Evolutionary conservation across 2,329 filamentous ascomycete genomes (phyloP).

Genomic region (Pseudopithomyces maydicus): DNA sequence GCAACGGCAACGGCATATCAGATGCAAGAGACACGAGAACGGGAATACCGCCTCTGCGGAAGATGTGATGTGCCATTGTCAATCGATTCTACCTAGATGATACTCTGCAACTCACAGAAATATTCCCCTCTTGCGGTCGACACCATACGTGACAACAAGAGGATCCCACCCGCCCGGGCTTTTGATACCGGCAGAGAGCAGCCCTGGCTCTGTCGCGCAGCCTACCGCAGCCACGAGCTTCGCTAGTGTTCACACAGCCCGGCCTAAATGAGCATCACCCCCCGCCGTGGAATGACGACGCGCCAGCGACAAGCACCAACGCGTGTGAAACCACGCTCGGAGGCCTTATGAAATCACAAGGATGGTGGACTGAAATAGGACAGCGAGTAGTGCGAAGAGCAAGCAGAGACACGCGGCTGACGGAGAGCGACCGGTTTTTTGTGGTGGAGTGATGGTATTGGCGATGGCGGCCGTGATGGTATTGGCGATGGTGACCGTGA

Average conservation of each 20-base stretch:
- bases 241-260: neutral
- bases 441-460: too few species aligned
- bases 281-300: neutral
- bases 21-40: neutral
- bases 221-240: neutral
- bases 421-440: neutral
- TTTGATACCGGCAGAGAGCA: neutral
- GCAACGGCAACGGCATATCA: neutral
- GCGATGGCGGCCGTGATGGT: neutral
- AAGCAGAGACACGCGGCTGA: neutral
- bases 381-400: neutral
- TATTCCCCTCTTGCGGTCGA: neutral
- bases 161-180: slow-evolving; percentile 2
- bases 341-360: neutral
- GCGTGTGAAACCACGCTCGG: neutral
- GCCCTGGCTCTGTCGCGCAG: slow-evolving; percentile 1
- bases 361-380: neutral
- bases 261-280: neutral
- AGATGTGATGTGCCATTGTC: slow-evolving; percentile 2
- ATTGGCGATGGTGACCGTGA: too few species aligned
- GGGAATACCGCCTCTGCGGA: neutral
- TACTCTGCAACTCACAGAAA: neutral
- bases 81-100: neutral
- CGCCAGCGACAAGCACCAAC: neutral
- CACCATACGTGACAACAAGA: neutral